Evolutionary conservation across 345 rosid genomes (phyloP).

Genomic region (Eucalyptus pauciflora): DNA sequence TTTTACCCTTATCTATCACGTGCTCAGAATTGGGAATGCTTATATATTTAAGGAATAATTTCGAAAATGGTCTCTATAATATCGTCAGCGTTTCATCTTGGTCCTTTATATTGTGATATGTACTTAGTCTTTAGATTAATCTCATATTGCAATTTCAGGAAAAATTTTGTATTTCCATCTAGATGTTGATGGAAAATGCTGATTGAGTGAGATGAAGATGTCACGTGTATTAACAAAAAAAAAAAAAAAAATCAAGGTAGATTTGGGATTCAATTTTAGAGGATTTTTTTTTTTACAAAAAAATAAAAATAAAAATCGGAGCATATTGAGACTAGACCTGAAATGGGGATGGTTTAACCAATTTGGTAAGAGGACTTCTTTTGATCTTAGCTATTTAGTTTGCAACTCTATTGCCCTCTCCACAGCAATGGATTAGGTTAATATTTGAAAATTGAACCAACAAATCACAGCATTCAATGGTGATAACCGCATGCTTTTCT

Average conservation of each 20-base stretch:
- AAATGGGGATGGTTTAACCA: background rate
- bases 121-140: background rate
- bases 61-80: background rate
- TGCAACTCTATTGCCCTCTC: background rate
- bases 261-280: too few relatives aligned
- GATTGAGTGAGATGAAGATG: background rate
- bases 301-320: too few relatives aligned
- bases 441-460: background rate
- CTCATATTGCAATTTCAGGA: background rate
- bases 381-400: too few relatives aligned
- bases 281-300: too few relatives aligned
- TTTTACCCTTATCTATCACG: background rate
- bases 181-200: background rate
- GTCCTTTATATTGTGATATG: background rate
- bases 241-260: background rate
- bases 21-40: background rate
- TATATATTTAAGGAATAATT: background rate
- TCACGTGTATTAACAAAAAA: background rate
- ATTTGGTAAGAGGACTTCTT: background rate
- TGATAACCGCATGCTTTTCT: background rate
- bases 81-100: too few relatives aligned
- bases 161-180: too few relatives aligned
- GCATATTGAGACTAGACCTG: background rate
- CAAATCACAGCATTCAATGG: background rate
- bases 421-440: background rate